Base-by-base conservation (phyloP, 805 yeast species). In the Jamesozyma rosinii region DNA sequence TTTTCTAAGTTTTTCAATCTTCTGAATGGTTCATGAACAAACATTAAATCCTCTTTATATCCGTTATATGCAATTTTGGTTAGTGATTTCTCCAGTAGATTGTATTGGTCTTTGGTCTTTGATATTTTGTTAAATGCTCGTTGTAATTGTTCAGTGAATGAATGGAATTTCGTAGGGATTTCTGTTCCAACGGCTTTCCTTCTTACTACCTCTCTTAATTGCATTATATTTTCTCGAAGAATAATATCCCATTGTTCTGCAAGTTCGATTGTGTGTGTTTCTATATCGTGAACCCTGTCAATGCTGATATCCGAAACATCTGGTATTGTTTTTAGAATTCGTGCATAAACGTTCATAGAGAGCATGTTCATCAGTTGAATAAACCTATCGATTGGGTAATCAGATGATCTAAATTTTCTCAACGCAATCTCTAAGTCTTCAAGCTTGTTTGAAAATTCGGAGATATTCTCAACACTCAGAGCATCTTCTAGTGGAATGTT, bases 201-300 rank as follows among this genome's bases (percentile, higher is more conserved):
- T 49, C 96, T 68, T 34, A 84, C 67, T 3, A 83, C 61, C 46
- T 89, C 96, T 44, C 97, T 72, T 0, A 86, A 75, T 35, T 83
- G 56, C 26, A 40, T 37, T 6, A 42, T 21, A 29, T 27, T 30
- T 11, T 45, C 48, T 13, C 40, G 26, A 13, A 78, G 56, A 34
- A 75, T 72, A 22, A 68, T 71, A 31, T 86, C 94, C 68, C 89
- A 75, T 0, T 70, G 59, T 2, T 57, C 62, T 27, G 79, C 68
- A 0, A 72, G 54, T 0, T 55, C 45, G 2, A 57, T 49, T 0
- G 75, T 49, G 1, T 59, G 57, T 17, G 29, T 21, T 5, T 35
- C 11, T 8, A 44, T 5, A 1, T 24, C 18, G 18, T 11, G 49
- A 81, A 81, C 2, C 67, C 69, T 0, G 49, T 51, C 41, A 61